phyloP scores from a whole-genome alignment of 495 filamentous ascomycete species.

The Lepraria neglecta region DNA sequence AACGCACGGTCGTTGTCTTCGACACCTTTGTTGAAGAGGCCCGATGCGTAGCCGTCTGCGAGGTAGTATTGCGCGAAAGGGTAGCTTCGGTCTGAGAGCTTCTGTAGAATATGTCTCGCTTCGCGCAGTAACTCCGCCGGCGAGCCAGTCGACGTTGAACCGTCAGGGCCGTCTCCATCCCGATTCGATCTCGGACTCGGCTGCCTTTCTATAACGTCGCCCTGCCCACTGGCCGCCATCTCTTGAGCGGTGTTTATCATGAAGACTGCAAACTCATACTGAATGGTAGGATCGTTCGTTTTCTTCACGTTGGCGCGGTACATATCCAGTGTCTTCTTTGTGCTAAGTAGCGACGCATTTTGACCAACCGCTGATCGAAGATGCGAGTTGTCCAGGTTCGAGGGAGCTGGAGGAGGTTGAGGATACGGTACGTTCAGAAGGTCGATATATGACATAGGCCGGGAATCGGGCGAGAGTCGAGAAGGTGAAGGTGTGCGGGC shows the following conservation, averaged over 20 bases:
- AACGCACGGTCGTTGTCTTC: slow-evolving; percentile 88
- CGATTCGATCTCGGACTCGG: slow-evolving; percentile 34
- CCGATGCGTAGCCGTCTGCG: slow-evolving; percentile 87
- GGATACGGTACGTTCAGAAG: slow-evolving; percentile 84
- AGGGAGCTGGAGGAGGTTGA: slow-evolving; percentile 68
- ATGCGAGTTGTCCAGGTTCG: slow-evolving; percentile 70
- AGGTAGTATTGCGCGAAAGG: slow-evolving; percentile 98
- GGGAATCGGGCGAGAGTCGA: slow-evolving; percentile 62
- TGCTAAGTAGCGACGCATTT: slow-evolving; percentile 82
- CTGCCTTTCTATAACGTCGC: slow-evolving; percentile 32
- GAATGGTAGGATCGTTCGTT: slow-evolving; percentile 75
- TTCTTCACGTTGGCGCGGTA: slow-evolving; percentile 96
- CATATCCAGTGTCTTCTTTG: slow-evolving; percentile 91
- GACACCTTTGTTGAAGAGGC: slow-evolving; percentile 87
- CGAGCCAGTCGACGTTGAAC: slow-evolving; percentile 34
- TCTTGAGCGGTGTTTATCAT: slow-evolving; percentile 83
- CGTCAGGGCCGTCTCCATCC: slow-evolving; percentile 35
- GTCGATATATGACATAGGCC: slow-evolving; percentile 78
- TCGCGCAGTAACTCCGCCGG: slow-evolving; percentile 72
- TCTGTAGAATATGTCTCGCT: slow-evolving; percentile 80
- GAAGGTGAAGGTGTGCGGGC: slow-evolving; percentile 52
- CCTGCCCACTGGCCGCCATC: slow-evolving; percentile 37
- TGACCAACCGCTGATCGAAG: slow-evolving; percentile 72
- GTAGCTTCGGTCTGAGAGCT: slow-evolving; percentile 76
- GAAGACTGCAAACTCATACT: slow-evolving; percentile 94